phyloP scores from a whole-genome alignment of 805 yeast genomes.

The Candida sonorensis region DNA sequence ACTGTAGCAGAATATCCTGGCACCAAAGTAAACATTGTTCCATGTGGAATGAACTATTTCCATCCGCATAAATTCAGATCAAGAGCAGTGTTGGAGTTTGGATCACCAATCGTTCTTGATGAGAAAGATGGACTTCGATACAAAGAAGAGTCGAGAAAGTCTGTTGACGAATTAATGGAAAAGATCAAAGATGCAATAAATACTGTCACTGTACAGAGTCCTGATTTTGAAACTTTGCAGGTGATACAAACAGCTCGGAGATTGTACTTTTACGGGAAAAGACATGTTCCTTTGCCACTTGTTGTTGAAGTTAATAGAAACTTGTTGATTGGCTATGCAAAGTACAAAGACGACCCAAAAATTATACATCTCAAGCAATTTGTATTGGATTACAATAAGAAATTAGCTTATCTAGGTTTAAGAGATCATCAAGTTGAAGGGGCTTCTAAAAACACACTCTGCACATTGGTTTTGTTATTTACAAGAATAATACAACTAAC shows the following conservation, averaged over 20 bases:
- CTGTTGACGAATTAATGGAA: slow-evolving; percentile 63
- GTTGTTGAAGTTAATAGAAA: slow-evolving; percentile 89
- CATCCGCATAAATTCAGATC: slow-evolving; percentile 94
- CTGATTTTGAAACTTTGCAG: slow-evolving; percentile 85
- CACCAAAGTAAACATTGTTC: slow-evolving; percentile 75
- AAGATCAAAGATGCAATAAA: slow-evolving; percentile 60
- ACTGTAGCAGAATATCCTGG: slow-evolving; percentile 66
- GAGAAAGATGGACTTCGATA: slow-evolving; percentile 58
- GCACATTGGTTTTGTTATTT: slow-evolving; percentile 46
- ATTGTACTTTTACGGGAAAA: slow-evolving; percentile 67
- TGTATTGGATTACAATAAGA: slow-evolving; percentile 63
- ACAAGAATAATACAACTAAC: slow-evolving; percentile 51
- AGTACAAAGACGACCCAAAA: slow-evolving; percentile 64
- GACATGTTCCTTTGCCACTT: slow-evolving; percentile 69
- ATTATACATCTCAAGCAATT: slow-evolving; percentile 55
- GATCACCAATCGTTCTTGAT: slow-evolving; percentile 69
- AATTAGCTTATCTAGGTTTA: slow-evolving; percentile 54
- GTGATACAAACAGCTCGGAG: slow-evolving; percentile 90
- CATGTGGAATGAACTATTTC: slow-evolving; percentile 96
- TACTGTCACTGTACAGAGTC: slow-evolving; percentile 79
- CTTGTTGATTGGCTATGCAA: slow-evolving; percentile 73
- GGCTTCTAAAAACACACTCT: slow-evolving; percentile 41
- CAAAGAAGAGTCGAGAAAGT: slow-evolving; percentile 54
- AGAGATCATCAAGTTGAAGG: slow-evolving; percentile 66
- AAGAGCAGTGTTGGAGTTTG: slow-evolving; percentile 92